Base-by-base conservation (phyloP, 1,139 yeast species). In the Saccharomyces pastorianus region DNA sequence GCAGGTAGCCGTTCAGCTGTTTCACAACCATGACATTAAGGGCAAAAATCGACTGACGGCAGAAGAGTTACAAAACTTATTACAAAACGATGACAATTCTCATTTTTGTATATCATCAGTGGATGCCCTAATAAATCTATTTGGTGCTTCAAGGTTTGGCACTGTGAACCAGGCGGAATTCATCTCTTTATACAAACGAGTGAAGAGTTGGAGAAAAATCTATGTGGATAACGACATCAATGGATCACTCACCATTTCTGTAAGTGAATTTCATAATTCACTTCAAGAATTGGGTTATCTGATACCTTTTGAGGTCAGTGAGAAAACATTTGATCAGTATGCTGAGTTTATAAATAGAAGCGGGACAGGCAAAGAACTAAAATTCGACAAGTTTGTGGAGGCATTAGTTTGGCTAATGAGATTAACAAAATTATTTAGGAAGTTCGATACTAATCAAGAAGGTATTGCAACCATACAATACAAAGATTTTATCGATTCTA, bases 321-420 rank as follows among this genome's bases (percentile, higher is more conserved):
- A 68, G 49, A 67, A 66, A 38, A 53, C 69, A 14, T 69, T 69
- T 53, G 71, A 68, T 42, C 70, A 67, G 47, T 69, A 64, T 57
- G 65, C 71, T 2, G 71, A 68, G 48, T 66, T 64, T 46, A 59
- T 65, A 20, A 64, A 64, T 48, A 61, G 61, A 14, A 57, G 57
- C 56, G 61, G 69, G 46, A 69, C 71, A 46, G 77, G 77, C 3
- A 84, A 83, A 25, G 84, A 80, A 59, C 75, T 88, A 68, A 83
- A 86, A 58, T 89, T 88, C 68, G 96, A 89, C 69, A 79, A 83
- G 67, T 88, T 88, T 70, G 90, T 88, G 47, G 96, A 88, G 66
- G 77, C 88, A 54, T 77, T 89, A 61, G 87, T 88, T 34, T 85
- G 88, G 76, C 73, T 88, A 62, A 77, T 89, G 68, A 81, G 88